Conservation (phyloP, 768 basidiomycete genomes). For the Agrocybe chaxingu region DNA sequence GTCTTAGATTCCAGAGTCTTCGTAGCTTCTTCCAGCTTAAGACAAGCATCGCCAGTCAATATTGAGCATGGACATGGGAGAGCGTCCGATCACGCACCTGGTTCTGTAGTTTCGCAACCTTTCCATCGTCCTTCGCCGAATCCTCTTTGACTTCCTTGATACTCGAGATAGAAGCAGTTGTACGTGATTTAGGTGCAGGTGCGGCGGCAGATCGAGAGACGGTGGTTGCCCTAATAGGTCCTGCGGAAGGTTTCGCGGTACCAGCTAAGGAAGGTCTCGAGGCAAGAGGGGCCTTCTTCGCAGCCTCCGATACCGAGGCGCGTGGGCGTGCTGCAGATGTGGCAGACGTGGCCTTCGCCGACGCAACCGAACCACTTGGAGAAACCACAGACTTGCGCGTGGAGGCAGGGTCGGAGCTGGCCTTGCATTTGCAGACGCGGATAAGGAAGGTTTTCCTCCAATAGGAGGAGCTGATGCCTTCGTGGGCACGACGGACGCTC, state of each 20-base stretch:
- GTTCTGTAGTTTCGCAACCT: slow-evolving; percentile 53
- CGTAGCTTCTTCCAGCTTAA: slow-evolving; percentile 58
- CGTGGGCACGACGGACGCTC: slow-evolving; percentile 42
- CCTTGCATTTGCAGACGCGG: slow-evolving; percentile 37
- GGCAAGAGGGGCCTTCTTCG: slow-evolving; percentile 44
- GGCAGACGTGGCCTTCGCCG: slow-evolving; percentile 40
- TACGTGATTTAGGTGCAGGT: slow-evolving; percentile 37
- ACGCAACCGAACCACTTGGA: slow-evolving; percentile 48
- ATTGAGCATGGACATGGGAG: slow-evolving; percentile 1
- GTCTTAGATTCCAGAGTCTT: slow-evolving; percentile 54
- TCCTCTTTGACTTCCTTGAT: slow-evolving; percentile 69
- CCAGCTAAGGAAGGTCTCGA: slow-evolving; percentile 41
- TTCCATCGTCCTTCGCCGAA: slow-evolving; percentile 24
- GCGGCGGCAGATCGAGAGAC: slow-evolving; percentile 28
- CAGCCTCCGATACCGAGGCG: slow-evolving; percentile 64
- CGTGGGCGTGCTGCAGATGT: slow-evolving; percentile 51
- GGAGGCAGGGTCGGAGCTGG: slow-evolving; percentile 28
- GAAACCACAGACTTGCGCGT: slow-evolving; percentile 52
- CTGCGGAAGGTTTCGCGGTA: slow-evolving; percentile 26
- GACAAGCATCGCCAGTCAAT: slow-evolving; percentile 1
- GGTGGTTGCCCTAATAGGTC: slow-evolving; percentile 26
- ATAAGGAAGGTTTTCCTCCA: slow-evolving; percentile 33
- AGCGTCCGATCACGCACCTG: slow-evolving; percentile 40
- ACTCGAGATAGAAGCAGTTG: slow-evolving; percentile 66
- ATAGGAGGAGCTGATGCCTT: slow-evolving; percentile 33